These are phyloP conservation scores for Kwoniella sp. DNA, from an alignment of 768 basidiomycete species.

Conservation along the genomic window DNA sequence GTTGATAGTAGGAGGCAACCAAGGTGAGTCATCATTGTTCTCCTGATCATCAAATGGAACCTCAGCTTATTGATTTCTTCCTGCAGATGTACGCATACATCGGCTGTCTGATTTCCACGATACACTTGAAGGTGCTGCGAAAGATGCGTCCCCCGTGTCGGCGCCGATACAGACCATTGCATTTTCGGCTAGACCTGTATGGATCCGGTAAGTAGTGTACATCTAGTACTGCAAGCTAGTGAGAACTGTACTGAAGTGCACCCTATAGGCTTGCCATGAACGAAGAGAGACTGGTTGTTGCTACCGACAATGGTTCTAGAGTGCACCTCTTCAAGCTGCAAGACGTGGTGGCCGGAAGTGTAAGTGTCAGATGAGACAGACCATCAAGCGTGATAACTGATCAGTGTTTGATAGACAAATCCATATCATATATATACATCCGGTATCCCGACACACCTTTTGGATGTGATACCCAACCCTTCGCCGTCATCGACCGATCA, in stretches of 20 bases:
- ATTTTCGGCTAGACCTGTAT: conserved; percentile 44
- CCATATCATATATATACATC: conserved; percentile 42
- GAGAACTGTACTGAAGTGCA: neutral
- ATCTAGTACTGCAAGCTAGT: neutral
- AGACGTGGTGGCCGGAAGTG: conserved; percentile 32
- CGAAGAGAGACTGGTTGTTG: conserved; percentile 41
- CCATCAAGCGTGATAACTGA: too few species aligned
- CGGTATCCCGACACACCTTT: conserved; percentile 28
- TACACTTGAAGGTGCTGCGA: conserved; percentile 35
- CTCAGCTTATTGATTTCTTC: neutral
- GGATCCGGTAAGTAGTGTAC: conserved; percentile 34
- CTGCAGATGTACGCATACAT: conserved; percentile 44
- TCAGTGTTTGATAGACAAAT: conserved; percentile 25
- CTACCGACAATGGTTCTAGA: conserved; percentile 27
- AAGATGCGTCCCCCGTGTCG: conserved; percentile 30
- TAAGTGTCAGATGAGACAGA: too few species aligned
- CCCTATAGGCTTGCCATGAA: conserved; percentile 40
- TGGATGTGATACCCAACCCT: conserved; percentile 54
- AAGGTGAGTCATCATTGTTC: conserved; percentile 27
- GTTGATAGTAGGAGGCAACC: conserved; percentile 38
- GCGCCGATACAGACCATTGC: conserved; percentile 28
- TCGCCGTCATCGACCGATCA: conserved; percentile 26
- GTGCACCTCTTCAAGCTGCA: conserved; percentile 25
- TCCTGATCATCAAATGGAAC: neutral
- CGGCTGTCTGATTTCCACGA: conserved; percentile 37